Conservation (phyloP, 2,329 filamentous ascomycete genomes). For the Paramyrothecium sp. region DNA sequence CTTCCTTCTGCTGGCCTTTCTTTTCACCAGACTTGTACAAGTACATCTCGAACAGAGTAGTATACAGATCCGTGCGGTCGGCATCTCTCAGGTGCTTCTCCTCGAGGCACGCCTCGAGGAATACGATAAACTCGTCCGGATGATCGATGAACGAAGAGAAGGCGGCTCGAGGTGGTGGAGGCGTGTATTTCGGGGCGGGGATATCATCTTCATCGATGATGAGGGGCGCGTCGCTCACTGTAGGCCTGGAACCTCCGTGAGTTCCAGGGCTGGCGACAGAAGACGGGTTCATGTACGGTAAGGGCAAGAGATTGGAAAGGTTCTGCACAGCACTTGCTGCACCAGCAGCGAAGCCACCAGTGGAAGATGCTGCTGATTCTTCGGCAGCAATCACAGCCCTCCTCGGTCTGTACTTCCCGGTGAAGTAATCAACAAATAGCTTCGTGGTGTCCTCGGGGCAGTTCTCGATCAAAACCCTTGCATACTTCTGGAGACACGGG, state of each 20-base stretch:
- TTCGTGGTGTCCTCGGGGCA: slow-evolving; percentile 79
- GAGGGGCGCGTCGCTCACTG: slow-evolving; percentile 50
- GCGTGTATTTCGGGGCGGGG: slow-evolving; percentile 61
- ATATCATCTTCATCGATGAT: slow-evolving; percentile 47
- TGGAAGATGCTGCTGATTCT: slow-evolving; percentile 33
- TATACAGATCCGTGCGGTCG: slow-evolving; percentile 85
- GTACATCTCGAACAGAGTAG: slow-evolving; percentile 97
- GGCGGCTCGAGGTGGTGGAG: slow-evolving; percentile 81
- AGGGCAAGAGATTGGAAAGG: slow-evolving; percentile 75
- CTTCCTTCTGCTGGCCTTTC: slow-evolving; percentile 66
- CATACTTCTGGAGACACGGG: slow-evolving; percentile 90
- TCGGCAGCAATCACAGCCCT: slow-evolving; percentile 48
- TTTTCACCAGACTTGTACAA: slow-evolving; percentile 80
- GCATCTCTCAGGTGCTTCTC: slow-evolving; percentile 68
- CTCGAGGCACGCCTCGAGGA: slow-evolving; percentile 83
- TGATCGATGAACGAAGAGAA: slow-evolving; percentile 98
- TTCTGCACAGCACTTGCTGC: slow-evolving; percentile 82
- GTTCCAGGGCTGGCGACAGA: slow-evolving; percentile 52
- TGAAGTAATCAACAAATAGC: slow-evolving; percentile 94
- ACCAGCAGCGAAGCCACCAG: slow-evolving; percentile 48
- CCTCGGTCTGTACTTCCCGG: slow-evolving; percentile 74
- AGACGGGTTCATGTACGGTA: slow-evolving; percentile 79
- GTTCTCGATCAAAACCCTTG: slow-evolving; percentile 84
- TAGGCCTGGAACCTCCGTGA: slow-evolving; percentile 47
- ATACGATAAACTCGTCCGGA: slow-evolving; percentile 84